A percentile compares a stretch with the other conserved stretches of the same genome.
These are phyloP conservation scores for Fusarium verticillioides DNA, from an alignment of 2,329 filamentous ascomycete species.

Conservation along the genomic window DNA sequence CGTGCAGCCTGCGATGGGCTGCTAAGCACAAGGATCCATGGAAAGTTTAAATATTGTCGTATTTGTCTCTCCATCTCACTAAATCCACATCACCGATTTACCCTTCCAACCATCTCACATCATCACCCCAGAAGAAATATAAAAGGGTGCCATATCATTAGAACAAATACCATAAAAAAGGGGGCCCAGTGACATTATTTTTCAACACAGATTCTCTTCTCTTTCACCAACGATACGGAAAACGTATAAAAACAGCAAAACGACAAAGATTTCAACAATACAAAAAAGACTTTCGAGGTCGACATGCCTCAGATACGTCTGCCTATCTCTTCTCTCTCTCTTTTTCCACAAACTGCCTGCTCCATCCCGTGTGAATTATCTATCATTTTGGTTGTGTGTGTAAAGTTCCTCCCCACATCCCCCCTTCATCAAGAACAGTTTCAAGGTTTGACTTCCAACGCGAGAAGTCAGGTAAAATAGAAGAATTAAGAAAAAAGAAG, in stretches of 20 bases:
- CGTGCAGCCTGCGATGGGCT: background rate
- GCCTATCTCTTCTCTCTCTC: slow-evolving; percentile 23
- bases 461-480: background rate
- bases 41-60: background rate
- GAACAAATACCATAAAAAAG: slow-evolving; percentile 25
- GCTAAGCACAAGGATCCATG: background rate
- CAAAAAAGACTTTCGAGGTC: slow-evolving; percentile 18
- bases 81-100: background rate
- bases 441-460: background rate
- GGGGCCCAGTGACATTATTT: background rate
- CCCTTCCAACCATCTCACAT: background rate
- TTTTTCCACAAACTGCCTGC: background rate
- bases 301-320: slow-evolving; percentile 25
- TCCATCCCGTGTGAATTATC: background rate
- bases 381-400: background rate
- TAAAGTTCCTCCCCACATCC: slow-evolving; percentile 15
- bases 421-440: background rate
- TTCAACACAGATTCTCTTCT: background rate
- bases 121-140: slow-evolving; percentile 9
- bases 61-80: background rate
- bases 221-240: slow-evolving; percentile 14
- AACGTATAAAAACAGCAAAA: background rate
- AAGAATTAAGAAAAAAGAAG: slow-evolving; percentile 2
- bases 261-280: slow-evolving; percentile 13
- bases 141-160: slow-evolving; percentile 38